Evolutionary conservation across 2,329 filamentous ascomycete genomes (phyloP).

Genomic region (Penicillium freii): DNA sequence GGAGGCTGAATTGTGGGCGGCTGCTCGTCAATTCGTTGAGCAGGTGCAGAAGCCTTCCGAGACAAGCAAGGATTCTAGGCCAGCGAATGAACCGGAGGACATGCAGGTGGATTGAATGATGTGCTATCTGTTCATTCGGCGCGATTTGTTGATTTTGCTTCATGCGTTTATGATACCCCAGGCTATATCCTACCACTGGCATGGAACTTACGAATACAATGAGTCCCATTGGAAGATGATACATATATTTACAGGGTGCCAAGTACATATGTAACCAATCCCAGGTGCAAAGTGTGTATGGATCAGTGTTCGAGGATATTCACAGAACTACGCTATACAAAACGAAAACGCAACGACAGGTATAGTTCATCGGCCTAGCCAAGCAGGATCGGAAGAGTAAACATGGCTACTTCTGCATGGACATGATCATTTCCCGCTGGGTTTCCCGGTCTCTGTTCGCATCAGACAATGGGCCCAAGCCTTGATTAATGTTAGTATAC

Average conservation of each 20-base stretch:
- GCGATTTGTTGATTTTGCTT: neutral
- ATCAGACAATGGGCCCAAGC: conserved; percentile 76
- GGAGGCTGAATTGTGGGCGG: conserved; percentile 75
- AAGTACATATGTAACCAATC: neutral
- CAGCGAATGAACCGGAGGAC: conserved; percentile 25
- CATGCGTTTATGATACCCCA: conserved; percentile 14
- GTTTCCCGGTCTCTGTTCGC: conserved; percentile 78
- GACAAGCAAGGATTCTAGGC: conserved; percentile 10
- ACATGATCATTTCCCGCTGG: conserved; percentile 81
- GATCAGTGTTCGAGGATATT: conserved; percentile 10
- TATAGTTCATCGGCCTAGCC: conserved; percentile 12
- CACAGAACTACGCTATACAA: conserved; percentile 21
- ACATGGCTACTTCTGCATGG: conserved; percentile 45
- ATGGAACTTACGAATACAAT: conserved; percentile 2
- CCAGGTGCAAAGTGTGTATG: neutral
- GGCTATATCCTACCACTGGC: neutral
- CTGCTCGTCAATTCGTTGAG: conserved; percentile 57
- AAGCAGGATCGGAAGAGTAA: conserved; percentile 5
- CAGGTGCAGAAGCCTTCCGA: conserved; percentile 26
- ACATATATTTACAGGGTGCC: neutral
- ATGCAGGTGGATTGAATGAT: conserved; percentile 42
- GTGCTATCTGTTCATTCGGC: conserved; percentile 47
- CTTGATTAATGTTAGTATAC: conserved; percentile 33
- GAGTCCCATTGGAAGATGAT: conserved; percentile 10
- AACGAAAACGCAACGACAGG: conserved; percentile 11